Conservation (phyloP, 1,139 yeast genomes). For the Casaregolazyma suthepensis region DNA sequence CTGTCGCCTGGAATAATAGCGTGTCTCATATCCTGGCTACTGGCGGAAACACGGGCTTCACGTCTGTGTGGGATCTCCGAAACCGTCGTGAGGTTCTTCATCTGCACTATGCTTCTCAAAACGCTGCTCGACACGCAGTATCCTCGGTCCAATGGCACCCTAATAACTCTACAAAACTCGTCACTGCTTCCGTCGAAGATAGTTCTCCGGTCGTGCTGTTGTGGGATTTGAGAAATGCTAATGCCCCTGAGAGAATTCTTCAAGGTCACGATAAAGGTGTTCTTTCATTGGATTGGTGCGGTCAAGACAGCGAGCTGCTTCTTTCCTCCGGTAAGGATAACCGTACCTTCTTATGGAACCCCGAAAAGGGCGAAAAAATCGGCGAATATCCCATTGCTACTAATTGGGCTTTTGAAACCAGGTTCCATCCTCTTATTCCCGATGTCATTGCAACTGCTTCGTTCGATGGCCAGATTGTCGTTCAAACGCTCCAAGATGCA, state of each 20-base stretch:
- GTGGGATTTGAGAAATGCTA: slow-evolving; percentile 93
- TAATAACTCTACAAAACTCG: slow-evolving; percentile 69
- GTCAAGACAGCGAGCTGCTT: slow-evolving; percentile 68
- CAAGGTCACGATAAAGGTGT: slow-evolving; percentile 86
- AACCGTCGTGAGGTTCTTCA: slow-evolving; percentile 85
- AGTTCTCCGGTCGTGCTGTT: slow-evolving; percentile 71
- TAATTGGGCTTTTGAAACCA: slow-evolving; percentile 87
- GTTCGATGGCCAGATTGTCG: slow-evolving; percentile 76
- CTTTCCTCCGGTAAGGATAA: slow-evolving; percentile 91
- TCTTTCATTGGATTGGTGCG: slow-evolving; percentile 89
- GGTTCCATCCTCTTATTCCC: slow-evolving; percentile 83
- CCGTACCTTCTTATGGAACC: slow-evolving; percentile 86
- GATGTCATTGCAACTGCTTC: slow-evolving; percentile 92
- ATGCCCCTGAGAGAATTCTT: slow-evolving; percentile 73
- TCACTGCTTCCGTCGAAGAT: slow-evolving; percentile 84
- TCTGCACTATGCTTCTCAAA: slow-evolving; percentile 46
- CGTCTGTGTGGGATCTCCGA: slow-evolving; percentile 92
- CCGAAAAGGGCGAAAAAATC: slow-evolving; percentile 58
- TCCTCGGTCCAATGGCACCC: slow-evolving; percentile 73
- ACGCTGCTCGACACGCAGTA: slow-evolving; percentile 55
- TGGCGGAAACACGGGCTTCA: slow-evolving; percentile 76
- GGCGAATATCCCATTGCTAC: slow-evolving; percentile 90
- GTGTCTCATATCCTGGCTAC: slow-evolving; percentile 86
- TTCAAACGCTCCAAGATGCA: slow-evolving; percentile 86
- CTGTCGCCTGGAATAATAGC: slow-evolving; percentile 84